Percentiles rank a stretch among this genome's conserved stretches.
phyloP scores from a whole-genome alignment of 2,329 filamentous ascomycete genomes.

The Lojkania enalia region DNA sequence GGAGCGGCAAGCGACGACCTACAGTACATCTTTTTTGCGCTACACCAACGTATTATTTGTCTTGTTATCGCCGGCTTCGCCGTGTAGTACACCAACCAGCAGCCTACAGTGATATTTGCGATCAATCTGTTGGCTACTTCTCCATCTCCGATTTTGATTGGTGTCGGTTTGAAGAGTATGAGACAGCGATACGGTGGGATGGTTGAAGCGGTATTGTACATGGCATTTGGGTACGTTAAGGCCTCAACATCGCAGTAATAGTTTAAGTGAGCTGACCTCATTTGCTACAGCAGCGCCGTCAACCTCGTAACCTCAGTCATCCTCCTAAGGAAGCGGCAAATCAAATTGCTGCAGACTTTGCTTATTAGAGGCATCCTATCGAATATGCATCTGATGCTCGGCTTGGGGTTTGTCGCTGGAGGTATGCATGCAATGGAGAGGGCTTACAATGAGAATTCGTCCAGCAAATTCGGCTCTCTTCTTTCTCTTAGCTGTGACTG shows the following conservation, averaged over 20 bases:
- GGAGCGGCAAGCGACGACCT: too few species aligned
- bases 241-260: too few species aligned
- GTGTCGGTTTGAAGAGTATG: constrained; percentile 6
- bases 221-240: constrained; percentile 13
- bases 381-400: constrained; percentile 14
- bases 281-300: constrained; percentile 9
- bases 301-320: constrained; percentile 15
- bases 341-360: constrained; percentile 8
- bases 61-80: constrained; percentile 12
- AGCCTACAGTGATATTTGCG: background rate
- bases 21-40: too few species aligned
- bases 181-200: constrained; percentile 3
- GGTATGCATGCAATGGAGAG: constrained; percentile 4
- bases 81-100: constrained; percentile 6
- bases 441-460: background rate
- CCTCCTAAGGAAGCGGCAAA: constrained; percentile 12
- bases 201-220: constrained; percentile 6
- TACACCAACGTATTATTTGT: too few species aligned
- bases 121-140: constrained; percentile 12
- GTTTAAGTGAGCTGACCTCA: background rate
- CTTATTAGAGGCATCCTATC: constrained; percentile 13
- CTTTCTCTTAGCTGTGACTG: background rate
- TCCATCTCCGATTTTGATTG: constrained; percentile 1
- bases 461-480: background rate
- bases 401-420: constrained; percentile 14